phyloP scores from a whole-genome alignment of 2,329 filamentous ascomycete genomes.

The Talaromyces piceae region DNA sequence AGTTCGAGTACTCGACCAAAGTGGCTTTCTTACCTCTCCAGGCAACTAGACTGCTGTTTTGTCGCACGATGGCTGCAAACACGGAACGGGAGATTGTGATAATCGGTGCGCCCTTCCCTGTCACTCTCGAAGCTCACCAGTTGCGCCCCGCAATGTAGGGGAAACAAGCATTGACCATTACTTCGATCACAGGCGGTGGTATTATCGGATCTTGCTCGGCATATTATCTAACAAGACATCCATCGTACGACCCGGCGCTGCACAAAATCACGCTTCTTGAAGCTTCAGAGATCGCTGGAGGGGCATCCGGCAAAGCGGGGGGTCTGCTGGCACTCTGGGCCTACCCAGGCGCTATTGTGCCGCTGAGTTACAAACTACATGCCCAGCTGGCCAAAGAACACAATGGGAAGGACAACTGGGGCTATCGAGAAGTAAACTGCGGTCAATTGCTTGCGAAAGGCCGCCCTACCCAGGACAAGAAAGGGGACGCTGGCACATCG shows the following conservation, averaged over 20 bases:
- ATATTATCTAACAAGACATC: slow-evolving; percentile 83
- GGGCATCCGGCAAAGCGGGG: slow-evolving; percentile 89
- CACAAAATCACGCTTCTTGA: slow-evolving; percentile 83
- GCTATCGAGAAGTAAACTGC: slow-evolving; percentile 72
- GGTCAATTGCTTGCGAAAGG: slow-evolving; percentile 55
- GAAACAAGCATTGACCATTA: slow-evolving; percentile 11
- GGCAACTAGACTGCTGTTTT: slow-evolving; percentile 14
- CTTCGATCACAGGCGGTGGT: slow-evolving; percentile 59
- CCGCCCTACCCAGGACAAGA: slow-evolving; percentile 29
- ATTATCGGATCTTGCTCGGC: slow-evolving; percentile 89
- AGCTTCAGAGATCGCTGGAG: slow-evolving; percentile 76
- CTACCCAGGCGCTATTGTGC: slow-evolving; percentile 76
- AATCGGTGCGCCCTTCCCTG: slow-evolving; percentile 23
- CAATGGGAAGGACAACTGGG: slow-evolving; percentile 70
- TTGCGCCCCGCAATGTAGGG: slow-evolving; percentile 7
- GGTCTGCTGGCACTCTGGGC: slow-evolving; percentile 88
- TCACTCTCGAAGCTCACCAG: not conserved
- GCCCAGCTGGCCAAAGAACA: slow-evolving; percentile 78
- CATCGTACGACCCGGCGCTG: slow-evolving; percentile 64
- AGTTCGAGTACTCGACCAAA: not conserved
- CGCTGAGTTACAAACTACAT: slow-evolving; percentile 77
- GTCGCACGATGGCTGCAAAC: slow-evolving; percentile 23
- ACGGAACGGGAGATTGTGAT: slow-evolving; percentile 34
- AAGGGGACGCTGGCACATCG: slow-evolving; percentile 23
- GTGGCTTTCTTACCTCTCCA: slow-evolving; percentile 19